These are phyloP conservation scores for Dentiscutata heterogama DNA, from an alignment of 371 early-diverging fungal species.

Conservation along the genomic window DNA sequence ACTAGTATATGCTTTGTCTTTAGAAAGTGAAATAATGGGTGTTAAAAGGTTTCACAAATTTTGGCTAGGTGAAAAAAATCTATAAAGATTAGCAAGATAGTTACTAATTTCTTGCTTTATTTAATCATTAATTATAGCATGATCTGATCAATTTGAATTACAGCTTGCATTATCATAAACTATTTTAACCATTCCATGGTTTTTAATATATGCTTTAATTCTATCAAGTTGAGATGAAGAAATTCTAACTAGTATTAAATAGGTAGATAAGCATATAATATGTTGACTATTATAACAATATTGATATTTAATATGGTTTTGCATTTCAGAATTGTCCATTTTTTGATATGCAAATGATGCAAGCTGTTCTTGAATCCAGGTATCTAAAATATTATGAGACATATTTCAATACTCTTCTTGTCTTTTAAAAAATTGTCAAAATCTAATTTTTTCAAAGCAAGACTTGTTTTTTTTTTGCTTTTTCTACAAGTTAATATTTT, in stretches of 20 bases:
- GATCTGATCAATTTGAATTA: neutral
- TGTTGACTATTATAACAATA: neutral
- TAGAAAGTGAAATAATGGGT: neutral
- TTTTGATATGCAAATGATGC: neutral
- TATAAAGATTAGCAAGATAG: neutral
- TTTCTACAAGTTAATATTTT: neutral
- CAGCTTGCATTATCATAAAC: neutral
- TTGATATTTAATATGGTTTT: conserved; percentile 3
- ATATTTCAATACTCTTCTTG: neutral
- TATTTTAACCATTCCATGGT: neutral
- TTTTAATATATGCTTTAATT: neutral
- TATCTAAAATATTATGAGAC: neutral
- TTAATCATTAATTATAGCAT: neutral
- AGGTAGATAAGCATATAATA: neutral
- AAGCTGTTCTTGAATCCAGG: neutral
- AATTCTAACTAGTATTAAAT: neutral
- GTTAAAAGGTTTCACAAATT: neutral
- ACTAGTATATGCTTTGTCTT: neutral
- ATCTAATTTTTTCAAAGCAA: neutral
- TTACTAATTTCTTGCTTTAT: neutral
- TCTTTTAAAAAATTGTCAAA: neutral
- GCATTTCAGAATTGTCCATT: neutral
- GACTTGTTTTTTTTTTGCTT: neutral
- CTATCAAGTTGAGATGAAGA: neutral
- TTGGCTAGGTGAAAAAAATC: neutral